Evolutionary conservation across 768 basidiomycete genomes (phyloP).

Genomic region (Naganishia vaughanmartiniae): DNA sequence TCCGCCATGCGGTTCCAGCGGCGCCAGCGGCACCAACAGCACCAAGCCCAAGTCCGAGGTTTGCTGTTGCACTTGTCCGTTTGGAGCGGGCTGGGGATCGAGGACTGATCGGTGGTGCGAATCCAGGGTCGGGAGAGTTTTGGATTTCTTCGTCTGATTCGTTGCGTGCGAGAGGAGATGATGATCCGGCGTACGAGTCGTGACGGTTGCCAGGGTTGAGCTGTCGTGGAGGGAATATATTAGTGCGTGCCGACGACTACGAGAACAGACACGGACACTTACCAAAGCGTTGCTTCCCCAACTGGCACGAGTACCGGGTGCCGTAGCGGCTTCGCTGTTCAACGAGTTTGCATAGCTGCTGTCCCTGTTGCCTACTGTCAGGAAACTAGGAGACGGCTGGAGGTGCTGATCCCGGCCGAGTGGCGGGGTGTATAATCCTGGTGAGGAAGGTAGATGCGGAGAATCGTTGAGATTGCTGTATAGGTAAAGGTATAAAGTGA

Average conservation of each 20-base stretch:
- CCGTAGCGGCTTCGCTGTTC: slow-evolving; percentile 9
- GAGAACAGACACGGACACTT: background rate
- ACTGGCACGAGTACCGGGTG: slow-evolving; percentile 4
- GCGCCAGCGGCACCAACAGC: slow-evolving; percentile 37
- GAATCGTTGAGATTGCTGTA: slow-evolving; percentile 15
- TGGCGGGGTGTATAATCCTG: slow-evolving; percentile 10
- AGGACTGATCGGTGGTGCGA: background rate
- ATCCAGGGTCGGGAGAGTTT: slow-evolving; percentile 17
- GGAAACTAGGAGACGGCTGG: slow-evolving; percentile 26
- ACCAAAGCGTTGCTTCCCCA: slow-evolving; percentile 28
- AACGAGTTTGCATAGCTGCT: slow-evolving; percentile 20
- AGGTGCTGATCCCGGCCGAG: slow-evolving; percentile 19
- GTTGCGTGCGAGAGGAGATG: slow-evolving; percentile 22
- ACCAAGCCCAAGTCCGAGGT: slow-evolving; percentile 35
- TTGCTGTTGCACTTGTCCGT: slow-evolving; percentile 1
- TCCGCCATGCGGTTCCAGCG: slow-evolving; percentile 33
- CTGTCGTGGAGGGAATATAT: background rate
- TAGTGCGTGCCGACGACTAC: background rate
- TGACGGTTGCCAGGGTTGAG: background rate
- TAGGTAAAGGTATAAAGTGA: background rate
- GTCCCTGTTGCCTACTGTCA: slow-evolving; percentile 17
- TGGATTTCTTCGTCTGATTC: slow-evolving; percentile 11
- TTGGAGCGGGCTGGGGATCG: background rate
- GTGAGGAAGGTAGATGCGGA: slow-evolving; percentile 17
- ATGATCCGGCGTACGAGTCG: slow-evolving; percentile 5